These are phyloP conservation scores for Grosmannia huntii DNA, from an alignment of 2,329 filamentous ascomycete genomes.

Conservation along the genomic window DNA sequence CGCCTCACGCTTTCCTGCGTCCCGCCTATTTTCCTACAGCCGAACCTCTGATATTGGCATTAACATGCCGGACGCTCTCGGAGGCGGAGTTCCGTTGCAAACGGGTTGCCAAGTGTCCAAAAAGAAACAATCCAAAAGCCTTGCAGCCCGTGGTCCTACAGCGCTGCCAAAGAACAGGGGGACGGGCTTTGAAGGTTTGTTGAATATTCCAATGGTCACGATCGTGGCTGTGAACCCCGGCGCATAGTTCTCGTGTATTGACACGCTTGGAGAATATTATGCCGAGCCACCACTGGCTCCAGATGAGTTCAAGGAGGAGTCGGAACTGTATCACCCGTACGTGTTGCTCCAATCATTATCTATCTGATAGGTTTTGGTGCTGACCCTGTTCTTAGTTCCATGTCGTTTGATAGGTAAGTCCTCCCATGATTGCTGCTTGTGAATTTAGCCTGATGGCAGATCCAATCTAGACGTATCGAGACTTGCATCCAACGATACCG, in stretches of 20 bases:
- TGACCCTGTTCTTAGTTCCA: conserved; percentile 1
- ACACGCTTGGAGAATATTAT: conserved; percentile 46
- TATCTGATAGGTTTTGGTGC: not conserved
- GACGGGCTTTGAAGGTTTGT: conserved; percentile 55
- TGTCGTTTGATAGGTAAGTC: conserved; percentile 9
- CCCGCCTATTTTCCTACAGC: not conserved
- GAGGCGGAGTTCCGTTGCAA: conserved; percentile 1
- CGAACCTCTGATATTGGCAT: not conserved
- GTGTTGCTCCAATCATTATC: conserved; percentile 17
- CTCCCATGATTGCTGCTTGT: conserved; percentile 27
- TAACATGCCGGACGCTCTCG: not conserved
- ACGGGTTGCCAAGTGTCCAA: conserved; percentile 11
- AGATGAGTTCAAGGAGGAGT: conserved; percentile 52
- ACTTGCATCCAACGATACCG: conserved; percentile 74
- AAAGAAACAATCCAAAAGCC: conserved; percentile 28
- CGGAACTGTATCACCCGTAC: conserved; percentile 52
- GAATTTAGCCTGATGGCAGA: conserved; percentile 2
- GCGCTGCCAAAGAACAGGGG: conserved; percentile 30
- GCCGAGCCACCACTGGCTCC: conserved; percentile 69
- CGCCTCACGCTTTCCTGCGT: not conserved
- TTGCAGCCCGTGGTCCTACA: conserved; percentile 24
- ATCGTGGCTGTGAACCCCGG: not conserved
- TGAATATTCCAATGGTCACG: not conserved
- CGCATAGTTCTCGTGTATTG: not conserved
- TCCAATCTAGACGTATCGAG: conserved; percentile 56